These are phyloP conservation scores for Xylariaceae sp. DNA, from an alignment of 2,329 filamentous ascomycete genomes.

Conservation along the genomic window DNA sequence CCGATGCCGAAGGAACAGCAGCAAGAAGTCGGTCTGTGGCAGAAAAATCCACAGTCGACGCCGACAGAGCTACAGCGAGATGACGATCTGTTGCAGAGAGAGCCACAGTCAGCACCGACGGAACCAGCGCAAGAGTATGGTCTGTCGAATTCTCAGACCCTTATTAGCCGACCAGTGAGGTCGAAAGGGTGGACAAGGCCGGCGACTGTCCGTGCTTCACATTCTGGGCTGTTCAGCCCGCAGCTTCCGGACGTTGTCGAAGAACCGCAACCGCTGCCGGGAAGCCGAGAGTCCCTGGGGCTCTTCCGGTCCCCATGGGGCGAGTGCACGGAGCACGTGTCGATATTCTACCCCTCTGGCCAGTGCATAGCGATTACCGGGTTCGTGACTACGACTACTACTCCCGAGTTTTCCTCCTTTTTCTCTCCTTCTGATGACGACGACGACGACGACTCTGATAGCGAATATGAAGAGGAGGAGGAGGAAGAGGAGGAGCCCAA, in stretches of 20 bases:
- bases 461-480: too few relatives aligned
- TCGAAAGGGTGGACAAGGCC: slow-evolving; percentile 34
- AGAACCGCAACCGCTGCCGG: slow-evolving; percentile 52
- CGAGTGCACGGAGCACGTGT: slow-evolving; percentile 54
- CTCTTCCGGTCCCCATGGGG: slow-evolving; percentile 65
- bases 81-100: slow-evolving; percentile 38
- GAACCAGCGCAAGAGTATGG: slow-evolving; percentile 4
- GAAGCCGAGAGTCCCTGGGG: slow-evolving; percentile 54
- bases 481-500: too few relatives aligned
- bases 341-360: slow-evolving; percentile 34
- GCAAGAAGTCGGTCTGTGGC: slow-evolving; percentile 28
- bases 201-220: slow-evolving; percentile 47
- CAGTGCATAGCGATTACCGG: slow-evolving; percentile 45
- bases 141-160: slow-evolving; percentile 23
- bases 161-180: slow-evolving; percentile 11
- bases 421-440: slow-evolving; percentile 39
- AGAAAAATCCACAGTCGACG: slow-evolving; percentile 20
- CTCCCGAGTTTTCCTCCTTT: slow-evolving; percentile 52
- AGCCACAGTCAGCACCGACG: slow-evolving; percentile 1
- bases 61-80: too few relatives aligned
- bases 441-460: slow-evolving; percentile 52
- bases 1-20: background rate
- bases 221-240: slow-evolving; percentile 52
- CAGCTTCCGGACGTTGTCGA: slow-evolving; percentile 59
- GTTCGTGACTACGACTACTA: slow-evolving; percentile 45